These are phyloP conservation scores for Stropharia rugosoannulata DNA, from an alignment of 768 basidiomycete species.

Conservation along the genomic window DNA sequence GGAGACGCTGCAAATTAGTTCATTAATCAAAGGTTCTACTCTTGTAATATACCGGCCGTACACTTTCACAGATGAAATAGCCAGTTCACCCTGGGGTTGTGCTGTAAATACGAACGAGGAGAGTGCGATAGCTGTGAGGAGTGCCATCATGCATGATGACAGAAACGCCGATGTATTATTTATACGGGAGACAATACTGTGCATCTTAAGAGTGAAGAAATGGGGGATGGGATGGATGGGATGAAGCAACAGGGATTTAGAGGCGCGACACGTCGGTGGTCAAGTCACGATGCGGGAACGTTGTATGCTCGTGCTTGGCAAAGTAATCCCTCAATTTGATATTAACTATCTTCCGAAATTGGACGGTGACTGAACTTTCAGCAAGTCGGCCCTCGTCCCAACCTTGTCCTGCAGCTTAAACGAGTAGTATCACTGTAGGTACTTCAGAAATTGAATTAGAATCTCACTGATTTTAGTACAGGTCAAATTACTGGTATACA, in stretches of 20 bases:
- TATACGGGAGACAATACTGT: conserved; percentile 64
- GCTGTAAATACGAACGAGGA: conserved; percentile 69
- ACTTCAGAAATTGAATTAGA: too few relatives aligned
- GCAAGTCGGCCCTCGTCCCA: too few relatives aligned
- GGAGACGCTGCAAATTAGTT: conserved; percentile 27
- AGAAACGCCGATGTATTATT: conserved; percentile 75
- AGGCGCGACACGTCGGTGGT: conserved; percentile 17
- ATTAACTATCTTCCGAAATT: too few relatives aligned
- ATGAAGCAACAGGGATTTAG: neutral
- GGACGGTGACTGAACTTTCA: too few relatives aligned
- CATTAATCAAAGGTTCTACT: neutral
- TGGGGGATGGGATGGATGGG: neutral
- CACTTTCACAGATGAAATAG: conserved; percentile 75
- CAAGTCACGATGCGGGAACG: conserved; percentile 2
- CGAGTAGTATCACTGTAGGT: too few relatives aligned
- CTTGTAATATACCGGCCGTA: conserved; percentile 32
- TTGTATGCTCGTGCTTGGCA: conserved; percentile 16
- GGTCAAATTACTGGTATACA: too few relatives aligned
- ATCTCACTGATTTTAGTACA: too few relatives aligned
- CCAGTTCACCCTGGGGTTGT: conserved; percentile 54
- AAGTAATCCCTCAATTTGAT: too few relatives aligned
- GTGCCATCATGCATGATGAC: conserved; percentile 71
- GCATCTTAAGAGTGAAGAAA: conserved; percentile 45
- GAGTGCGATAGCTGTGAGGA: conserved; percentile 69
- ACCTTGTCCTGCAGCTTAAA: too few relatives aligned